These are phyloP conservation scores for Aspergillus persii DNA, from an alignment of 2,329 filamentous ascomycete species.

Conservation along the genomic window DNA sequence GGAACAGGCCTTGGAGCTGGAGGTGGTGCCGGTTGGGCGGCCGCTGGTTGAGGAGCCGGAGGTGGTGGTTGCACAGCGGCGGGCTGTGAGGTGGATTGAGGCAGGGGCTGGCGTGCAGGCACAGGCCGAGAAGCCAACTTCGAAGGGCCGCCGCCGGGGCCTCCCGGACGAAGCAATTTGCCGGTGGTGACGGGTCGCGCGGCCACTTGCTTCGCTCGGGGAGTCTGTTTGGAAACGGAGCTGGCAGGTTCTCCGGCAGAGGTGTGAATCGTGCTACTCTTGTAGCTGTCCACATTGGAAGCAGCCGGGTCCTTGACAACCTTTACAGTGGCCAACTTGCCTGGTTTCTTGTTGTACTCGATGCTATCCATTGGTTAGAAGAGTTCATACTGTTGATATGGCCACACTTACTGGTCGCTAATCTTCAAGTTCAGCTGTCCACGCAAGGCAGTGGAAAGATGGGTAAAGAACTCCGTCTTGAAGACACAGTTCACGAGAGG, in stretches of 20 bases:
- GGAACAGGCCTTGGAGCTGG: conserved; percentile 49
- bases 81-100: conserved; percentile 31
- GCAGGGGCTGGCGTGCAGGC: conserved; percentile 38
- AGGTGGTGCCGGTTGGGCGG: conserved; percentile 21
- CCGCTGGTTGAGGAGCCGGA: conserved; percentile 30
- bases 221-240: conserved; percentile 79
- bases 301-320: conserved; percentile 81
- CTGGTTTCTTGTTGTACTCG: conserved; percentile 97
- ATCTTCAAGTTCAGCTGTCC: conserved; percentile 81
- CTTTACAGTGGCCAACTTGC: conserved; percentile 86
- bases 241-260: conserved; percentile 77
- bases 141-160: conserved; percentile 77
- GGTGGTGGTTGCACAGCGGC: conserved; percentile 25
- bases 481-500: conserved; percentile 90
- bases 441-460: conserved; percentile 76
- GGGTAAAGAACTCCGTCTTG: conserved; percentile 96
- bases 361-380: conserved; percentile 51
- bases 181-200: conserved; percentile 89
- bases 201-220: conserved; percentile 80
- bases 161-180: conserved; percentile 86
- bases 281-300: conserved; percentile 76
- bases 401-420: conserved; percentile 57
- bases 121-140: conserved; percentile 55
- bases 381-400: not conserved
- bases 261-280: conserved; percentile 88